Evolutionary conservation across 2,329 filamentous ascomycete genomes (phyloP).

Genomic region (Ceratocystis harringtonii): DNA sequence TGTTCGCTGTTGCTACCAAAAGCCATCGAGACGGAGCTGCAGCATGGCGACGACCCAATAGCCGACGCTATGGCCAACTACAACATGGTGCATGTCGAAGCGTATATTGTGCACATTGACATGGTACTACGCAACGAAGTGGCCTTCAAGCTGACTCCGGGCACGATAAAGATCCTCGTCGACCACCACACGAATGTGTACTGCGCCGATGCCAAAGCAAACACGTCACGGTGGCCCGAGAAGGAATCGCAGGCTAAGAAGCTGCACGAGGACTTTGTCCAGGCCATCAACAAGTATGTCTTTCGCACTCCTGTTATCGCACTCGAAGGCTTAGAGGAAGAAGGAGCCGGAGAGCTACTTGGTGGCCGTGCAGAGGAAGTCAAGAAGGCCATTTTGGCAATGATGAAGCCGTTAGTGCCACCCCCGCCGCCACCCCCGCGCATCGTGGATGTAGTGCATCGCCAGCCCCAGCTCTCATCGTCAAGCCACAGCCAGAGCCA

Average conservation of each 20-base stretch:
- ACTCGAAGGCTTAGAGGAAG: slow-evolving; percentile 90
- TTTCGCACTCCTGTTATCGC: slow-evolving; percentile 79
- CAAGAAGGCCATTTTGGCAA: slow-evolving; percentile 66
- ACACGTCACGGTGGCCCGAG: slow-evolving; percentile 87
- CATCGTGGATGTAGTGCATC: slow-evolving; percentile 58
- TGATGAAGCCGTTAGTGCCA: slow-evolving; percentile 78
- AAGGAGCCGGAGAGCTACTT: slow-evolving; percentile 84
- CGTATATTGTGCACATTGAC: slow-evolving; percentile 97
- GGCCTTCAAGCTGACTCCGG: slow-evolving; percentile 89
- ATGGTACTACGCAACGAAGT: slow-evolving; percentile 97
- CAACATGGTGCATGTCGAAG: slow-evolving; percentile 83
- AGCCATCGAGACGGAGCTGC: slow-evolving; percentile 69
- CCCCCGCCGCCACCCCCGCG: slow-evolving; percentile 51
- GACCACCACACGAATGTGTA: slow-evolving; percentile 95
- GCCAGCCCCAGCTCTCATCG: slow-evolving; percentile 53
- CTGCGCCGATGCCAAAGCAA: slow-evolving; percentile 76
- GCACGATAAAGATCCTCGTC: slow-evolving; percentile 83
- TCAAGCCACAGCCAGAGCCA: slow-evolving; percentile 4
- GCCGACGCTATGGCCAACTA: slow-evolving; percentile 85
- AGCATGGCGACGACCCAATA: slow-evolving; percentile 52
- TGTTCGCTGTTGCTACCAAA: slow-evolving; percentile 88
- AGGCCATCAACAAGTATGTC: slow-evolving; percentile 94
- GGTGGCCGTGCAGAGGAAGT: slow-evolving; percentile 86
- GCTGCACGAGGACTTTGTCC: slow-evolving; percentile 89
- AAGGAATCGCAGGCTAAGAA: slow-evolving; percentile 96